Percentiles rank a stretch among this genome's conserved stretches.
Conservation (phyloP, 2,329 filamentous ascomycete genomes). For the Botrytis hyacinthi region DNA sequence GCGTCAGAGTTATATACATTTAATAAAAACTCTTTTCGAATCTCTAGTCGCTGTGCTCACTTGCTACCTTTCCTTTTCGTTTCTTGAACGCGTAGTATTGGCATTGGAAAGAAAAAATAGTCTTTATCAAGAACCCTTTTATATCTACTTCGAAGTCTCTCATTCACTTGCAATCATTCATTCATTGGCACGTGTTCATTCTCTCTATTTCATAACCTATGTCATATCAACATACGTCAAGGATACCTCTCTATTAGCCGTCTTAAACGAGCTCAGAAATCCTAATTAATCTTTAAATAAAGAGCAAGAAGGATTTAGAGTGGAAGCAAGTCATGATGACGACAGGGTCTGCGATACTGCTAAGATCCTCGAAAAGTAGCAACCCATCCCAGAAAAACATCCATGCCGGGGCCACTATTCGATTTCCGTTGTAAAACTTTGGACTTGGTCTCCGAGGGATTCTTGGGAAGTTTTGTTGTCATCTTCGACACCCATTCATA, state of each 20-base stretch:
- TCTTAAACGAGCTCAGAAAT: neutral
- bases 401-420: no score
- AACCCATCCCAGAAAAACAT: no score
- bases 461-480: neutral
- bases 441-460: rapidly evolving
- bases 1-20: no score
- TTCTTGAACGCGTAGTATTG: rapidly evolving
- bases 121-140: neutral
- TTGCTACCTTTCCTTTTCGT: no score
- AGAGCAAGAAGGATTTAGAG: neutral
- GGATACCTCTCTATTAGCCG: rapidly evolving
- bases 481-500: neutral
- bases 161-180: neutral
- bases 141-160: neutral
- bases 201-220: no score
- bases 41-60: no score
- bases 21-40: no score
- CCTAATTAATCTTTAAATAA: rapidly evolving
- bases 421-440: neutral
- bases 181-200: rapidly evolving
- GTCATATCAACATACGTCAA: rapidly evolving
- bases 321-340: neutral
- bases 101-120: neutral
- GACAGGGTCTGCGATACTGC: neutral
- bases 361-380: no score